Conservation (phyloP, 768 basidiomycete species). For the Mycena epipterygia region DNA sequence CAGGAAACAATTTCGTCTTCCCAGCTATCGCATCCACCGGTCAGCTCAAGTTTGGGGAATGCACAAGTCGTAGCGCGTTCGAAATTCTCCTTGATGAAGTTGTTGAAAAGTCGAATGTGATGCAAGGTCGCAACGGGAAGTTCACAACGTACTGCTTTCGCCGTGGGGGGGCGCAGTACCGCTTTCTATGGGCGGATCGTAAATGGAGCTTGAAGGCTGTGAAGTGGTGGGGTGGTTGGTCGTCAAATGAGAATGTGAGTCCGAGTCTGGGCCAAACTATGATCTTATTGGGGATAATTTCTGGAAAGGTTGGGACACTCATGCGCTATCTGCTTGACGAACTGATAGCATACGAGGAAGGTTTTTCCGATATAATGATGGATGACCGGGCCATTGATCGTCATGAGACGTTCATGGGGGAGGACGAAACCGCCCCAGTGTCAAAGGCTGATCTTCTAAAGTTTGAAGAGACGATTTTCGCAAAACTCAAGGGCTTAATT, state of each 20-base stretch:
- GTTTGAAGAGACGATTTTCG: neutral
- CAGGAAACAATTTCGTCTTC: conserved; percentile 36
- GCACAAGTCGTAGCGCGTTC: too few relatives aligned
- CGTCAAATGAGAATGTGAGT: too few relatives aligned
- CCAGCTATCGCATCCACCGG: conserved; percentile 29
- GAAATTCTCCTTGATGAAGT: conserved; percentile 37
- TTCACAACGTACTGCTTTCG: conserved; percentile 46
- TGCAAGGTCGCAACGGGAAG: conserved; percentile 29
- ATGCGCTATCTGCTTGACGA: conserved; percentile 35
- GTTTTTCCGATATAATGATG: conserved; percentile 32
- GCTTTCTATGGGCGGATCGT: conserved; percentile 40
- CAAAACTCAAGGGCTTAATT: neutral
- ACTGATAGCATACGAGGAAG: conserved; percentile 41
- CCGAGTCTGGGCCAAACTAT: too few relatives aligned
- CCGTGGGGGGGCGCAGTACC: conserved; percentile 44
- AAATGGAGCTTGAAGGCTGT: conserved; percentile 43
- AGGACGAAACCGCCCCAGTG: conserved; percentile 16
- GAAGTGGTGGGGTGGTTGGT: too few relatives aligned
- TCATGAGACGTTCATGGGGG: conserved; percentile 42
- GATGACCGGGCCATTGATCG: conserved; percentile 30
- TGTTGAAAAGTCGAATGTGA: conserved; percentile 33
- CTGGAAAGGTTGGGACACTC: conserved; percentile 28
- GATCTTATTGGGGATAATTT: neutral
- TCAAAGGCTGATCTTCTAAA: conserved; percentile 18
- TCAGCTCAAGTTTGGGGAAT: neutral